Conservation (phyloP, 2,329 filamentous ascomycete genomes). For the Epichloe hybrida region DNA sequence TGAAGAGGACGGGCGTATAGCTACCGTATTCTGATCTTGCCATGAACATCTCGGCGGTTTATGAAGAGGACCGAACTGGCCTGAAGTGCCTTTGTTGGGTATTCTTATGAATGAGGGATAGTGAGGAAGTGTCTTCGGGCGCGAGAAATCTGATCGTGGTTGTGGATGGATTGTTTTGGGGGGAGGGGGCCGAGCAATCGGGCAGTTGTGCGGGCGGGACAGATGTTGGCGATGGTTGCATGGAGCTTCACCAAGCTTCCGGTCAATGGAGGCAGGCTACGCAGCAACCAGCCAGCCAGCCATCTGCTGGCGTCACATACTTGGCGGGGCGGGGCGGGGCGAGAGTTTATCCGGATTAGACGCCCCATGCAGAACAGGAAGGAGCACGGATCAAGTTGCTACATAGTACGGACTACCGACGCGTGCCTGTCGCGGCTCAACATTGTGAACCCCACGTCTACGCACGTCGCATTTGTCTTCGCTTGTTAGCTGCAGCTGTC, state of each 20-base stretch:
- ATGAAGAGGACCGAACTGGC: slow-evolving; percentile 4
- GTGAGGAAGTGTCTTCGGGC: not conserved
- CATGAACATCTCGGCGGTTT: slow-evolving; percentile 82
- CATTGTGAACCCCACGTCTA: not conserved
- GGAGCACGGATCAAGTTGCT: no score
- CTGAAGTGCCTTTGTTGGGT: not conserved
- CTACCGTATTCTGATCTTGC: slow-evolving; percentile 98
- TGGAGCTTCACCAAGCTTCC: slow-evolving; percentile 1
- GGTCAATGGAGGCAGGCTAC: not conserved
- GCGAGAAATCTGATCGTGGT: not conserved
- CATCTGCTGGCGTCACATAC: not conserved
- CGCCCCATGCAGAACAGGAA: not conserved
- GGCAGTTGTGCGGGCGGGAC: not conserved
- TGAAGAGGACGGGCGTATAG: slow-evolving; percentile 7
- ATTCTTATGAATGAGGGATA: not conserved
- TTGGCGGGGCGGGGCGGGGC: not conserved
- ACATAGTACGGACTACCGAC: not conserved
- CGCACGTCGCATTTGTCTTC: not conserved
- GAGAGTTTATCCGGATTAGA: slow-evolving; percentile 2
- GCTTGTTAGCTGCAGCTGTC: not conserved
- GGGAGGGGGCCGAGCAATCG: not conserved
- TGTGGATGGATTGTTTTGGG: no score
- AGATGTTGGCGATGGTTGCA: not conserved
- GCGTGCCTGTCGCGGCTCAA: not conserved
- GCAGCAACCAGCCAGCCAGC: not conserved